phyloP scores from a whole-genome alignment of 116 monocot genomes.

The Cymodocea nodosa region DNA sequence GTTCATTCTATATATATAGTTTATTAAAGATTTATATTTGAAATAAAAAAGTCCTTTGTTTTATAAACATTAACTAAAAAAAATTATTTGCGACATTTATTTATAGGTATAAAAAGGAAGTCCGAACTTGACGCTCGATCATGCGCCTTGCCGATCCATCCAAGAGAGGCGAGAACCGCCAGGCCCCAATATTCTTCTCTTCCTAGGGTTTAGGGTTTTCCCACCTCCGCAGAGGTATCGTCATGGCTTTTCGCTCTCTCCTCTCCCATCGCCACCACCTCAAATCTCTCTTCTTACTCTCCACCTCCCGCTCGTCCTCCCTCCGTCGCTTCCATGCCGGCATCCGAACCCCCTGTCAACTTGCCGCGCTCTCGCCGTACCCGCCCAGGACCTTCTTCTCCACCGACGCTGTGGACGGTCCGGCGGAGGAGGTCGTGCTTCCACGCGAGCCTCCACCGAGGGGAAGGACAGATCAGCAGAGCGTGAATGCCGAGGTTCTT shows the following conservation, averaged over 20 bases:
- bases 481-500: slow-evolving; percentile 18
- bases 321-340: neutral
- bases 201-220: neutral
- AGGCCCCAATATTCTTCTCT: neutral
- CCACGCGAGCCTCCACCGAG: slow-evolving; percentile 30
- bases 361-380: slow-evolving; percentile 29
- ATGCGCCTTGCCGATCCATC: too few species aligned
- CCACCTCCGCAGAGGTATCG: neutral
- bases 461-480: slow-evolving; percentile 27
- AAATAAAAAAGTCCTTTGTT: too few species aligned
- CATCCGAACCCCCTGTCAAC: neutral
- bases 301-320: neutral
- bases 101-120: too few species aligned
- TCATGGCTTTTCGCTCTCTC: slow-evolving; percentile 9
- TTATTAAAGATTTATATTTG: too few species aligned
- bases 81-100: too few species aligned
- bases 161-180: too few species aligned
- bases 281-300: slow-evolving; percentile 1
- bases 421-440: slow-evolving; percentile 2
- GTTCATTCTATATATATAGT: too few species aligned
- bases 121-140: too few species aligned
- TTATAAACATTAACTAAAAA: too few species aligned
- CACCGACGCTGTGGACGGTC: slow-evolving; percentile 18
- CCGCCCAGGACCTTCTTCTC: slow-evolving; percentile 19
- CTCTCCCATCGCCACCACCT: slow-evolving; percentile 1